Conservation (phyloP, 2,329 filamentous ascomycete genomes). For the Teratosphaeria zuluensis region DNA sequence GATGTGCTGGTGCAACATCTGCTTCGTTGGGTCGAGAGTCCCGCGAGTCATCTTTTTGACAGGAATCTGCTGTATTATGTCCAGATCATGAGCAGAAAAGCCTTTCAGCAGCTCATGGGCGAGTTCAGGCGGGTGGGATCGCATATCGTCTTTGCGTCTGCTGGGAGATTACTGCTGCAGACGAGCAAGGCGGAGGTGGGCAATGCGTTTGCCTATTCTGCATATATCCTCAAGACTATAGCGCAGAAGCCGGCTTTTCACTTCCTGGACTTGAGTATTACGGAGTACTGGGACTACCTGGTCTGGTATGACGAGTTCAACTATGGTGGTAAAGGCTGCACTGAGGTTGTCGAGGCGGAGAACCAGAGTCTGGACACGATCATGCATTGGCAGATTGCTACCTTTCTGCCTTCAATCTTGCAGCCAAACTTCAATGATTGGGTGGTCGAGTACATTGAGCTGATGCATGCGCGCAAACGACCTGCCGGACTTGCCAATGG, state of each 20-base stretch:
- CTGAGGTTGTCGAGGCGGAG: conserved; percentile 65
- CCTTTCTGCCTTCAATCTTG: conserved; percentile 71
- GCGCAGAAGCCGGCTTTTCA: conserved; percentile 91
- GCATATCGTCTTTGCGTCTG: conserved; percentile 87
- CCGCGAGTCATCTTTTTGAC: conserved; percentile 91
- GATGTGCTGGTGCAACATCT: conserved; percentile 96
- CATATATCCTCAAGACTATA: conserved; percentile 97
- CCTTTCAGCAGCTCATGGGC: conserved; percentile 91
- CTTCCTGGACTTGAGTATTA: conserved; percentile 93
- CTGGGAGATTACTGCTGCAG: conserved; percentile 81
- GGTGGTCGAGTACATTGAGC: conserved; percentile 87
- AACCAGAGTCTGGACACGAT: conserved; percentile 77
- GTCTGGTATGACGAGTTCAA: conserved; percentile 99
- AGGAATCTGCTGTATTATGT: conserved; percentile 92
- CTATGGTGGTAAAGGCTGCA: conserved; percentile 88
- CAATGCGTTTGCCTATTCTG: conserved; percentile 91
- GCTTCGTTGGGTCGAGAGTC: conserved; percentile 92
- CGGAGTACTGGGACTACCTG: conserved; percentile 98
- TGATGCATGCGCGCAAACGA: conserved; percentile 83
- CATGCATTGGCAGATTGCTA: conserved; percentile 97
- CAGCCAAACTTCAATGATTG: conserved; percentile 83
- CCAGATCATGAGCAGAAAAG: conserved; percentile 96
- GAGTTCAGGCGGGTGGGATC: conserved; percentile 94
- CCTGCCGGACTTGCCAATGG: conserved; percentile 39
- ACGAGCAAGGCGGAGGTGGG: conserved; percentile 95